These are phyloP conservation scores for Tetrastigma voinierianum DNA, from an alignment of 164 flowering plant species.

Conservation along the genomic window DNA sequence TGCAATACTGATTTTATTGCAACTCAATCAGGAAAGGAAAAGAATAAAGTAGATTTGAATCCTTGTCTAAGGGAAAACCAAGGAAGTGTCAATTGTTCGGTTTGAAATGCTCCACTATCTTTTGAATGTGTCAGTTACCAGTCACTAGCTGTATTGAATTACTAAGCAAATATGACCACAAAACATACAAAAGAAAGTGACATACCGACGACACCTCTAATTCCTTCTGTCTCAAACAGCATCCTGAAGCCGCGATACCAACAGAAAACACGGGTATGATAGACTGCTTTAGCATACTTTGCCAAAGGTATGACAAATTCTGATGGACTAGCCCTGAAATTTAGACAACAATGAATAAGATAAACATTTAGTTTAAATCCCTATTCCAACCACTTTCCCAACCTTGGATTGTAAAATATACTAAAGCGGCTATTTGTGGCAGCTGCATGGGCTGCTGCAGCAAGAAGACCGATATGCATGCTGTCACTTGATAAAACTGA, in stretches of 20 bases:
- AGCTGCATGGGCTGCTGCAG: conserved; percentile 72
- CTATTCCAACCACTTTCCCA: neutral
- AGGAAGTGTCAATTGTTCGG: neutral
- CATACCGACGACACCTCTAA: conserved; percentile 56
- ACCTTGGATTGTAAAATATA: conserved; percentile 61
- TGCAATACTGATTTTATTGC: too few species aligned
- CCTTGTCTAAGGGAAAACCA: neutral
- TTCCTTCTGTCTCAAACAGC: conserved; percentile 68
- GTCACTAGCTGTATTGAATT: too few species aligned
- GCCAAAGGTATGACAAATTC: conserved; percentile 63
- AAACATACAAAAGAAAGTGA: neutral
- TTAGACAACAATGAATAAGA: neutral
- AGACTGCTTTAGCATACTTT: conserved; percentile 58
- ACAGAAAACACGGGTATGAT: conserved; percentile 54
- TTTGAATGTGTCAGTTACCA: neutral
- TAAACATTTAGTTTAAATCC: neutral
- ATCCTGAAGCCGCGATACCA: conserved; percentile 68
- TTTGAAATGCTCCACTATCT: neutral
- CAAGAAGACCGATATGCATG: conserved; percentile 63
- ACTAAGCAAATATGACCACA: too few species aligned
- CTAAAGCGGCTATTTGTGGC: conserved; percentile 56
- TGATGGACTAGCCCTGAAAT: conserved; percentile 63
- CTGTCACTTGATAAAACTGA: conserved; percentile 64
- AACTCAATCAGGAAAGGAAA: neutral
- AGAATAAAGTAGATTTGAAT: neutral